Conservation (phyloP, 306 rosid species). For the Leucaena leucocephala region DNA sequence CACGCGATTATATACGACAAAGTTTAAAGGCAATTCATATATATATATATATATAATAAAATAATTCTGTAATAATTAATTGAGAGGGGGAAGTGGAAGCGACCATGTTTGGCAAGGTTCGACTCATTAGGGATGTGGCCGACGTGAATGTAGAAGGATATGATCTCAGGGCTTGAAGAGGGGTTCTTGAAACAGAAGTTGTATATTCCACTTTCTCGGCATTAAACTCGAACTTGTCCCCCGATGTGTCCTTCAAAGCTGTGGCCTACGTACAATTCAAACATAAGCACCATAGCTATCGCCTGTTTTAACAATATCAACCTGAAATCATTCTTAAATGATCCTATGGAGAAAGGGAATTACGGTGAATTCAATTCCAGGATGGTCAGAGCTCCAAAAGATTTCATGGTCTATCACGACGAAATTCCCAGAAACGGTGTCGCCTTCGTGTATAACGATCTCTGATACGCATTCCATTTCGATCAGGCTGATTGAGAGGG, state of each 20-base stretch:
- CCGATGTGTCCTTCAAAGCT: constrained; percentile 73
- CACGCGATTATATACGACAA: neutral
- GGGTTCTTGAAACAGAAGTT: constrained; percentile 84
- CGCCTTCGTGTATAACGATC: constrained; percentile 34
- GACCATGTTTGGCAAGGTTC: constrained; percentile 86
- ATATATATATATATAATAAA: neutral
- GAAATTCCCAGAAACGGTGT: constrained; percentile 48
- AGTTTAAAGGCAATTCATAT: neutral
- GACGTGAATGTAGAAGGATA: constrained; percentile 86
- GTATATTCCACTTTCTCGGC: constrained; percentile 72
- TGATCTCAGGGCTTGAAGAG: constrained; percentile 75
- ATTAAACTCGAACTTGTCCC: constrained; percentile 87
- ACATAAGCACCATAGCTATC: neutral
- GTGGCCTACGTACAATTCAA: constrained; percentile 55
- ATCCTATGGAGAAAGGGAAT: neutral
- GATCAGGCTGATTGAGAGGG: constrained; percentile 46
- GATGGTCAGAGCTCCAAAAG: constrained; percentile 55
- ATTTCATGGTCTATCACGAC: constrained; percentile 55
- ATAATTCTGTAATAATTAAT: neutral
- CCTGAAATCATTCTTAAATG: neutral
- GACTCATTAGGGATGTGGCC: constrained; percentile 89
- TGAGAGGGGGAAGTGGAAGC: constrained; percentile 12
- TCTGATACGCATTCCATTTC: constrained; percentile 52
- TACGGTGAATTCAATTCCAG: constrained; percentile 52
- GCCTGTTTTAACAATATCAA: neutral